Evolutionary conservation across 805 yeast genomes (phyloP).

Genomic region (Candida sakaeoensis): DNA sequence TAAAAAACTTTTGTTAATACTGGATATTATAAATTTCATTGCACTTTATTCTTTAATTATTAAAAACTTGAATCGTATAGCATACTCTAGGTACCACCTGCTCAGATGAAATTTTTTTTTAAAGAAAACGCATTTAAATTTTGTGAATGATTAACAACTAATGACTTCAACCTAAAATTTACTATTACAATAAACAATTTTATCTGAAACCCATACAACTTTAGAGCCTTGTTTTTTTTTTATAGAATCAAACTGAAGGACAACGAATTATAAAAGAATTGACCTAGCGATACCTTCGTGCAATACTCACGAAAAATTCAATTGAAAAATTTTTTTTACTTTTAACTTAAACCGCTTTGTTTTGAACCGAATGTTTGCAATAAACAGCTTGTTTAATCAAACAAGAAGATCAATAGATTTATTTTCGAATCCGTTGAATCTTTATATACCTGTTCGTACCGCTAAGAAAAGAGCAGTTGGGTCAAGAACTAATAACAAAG

Average conservation of each 20-base stretch:
- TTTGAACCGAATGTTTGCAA: conserved; percentile 5
- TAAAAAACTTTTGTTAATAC: not conserved
- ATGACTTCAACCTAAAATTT: too few species aligned
- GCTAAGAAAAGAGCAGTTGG: conserved; percentile 96
- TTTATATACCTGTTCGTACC: conserved; percentile 56
- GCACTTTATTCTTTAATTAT: not conserved
- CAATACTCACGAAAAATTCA: not conserved
- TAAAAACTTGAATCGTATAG: not conserved
- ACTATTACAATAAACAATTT: too few species aligned
- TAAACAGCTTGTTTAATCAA: not conserved
- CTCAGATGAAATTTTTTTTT: not conserved
- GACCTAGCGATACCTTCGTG: not conserved
- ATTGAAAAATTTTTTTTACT: not conserved
- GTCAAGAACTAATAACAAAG: conserved; percentile 89
- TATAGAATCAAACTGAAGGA: too few species aligned
- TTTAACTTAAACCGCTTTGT: not conserved
- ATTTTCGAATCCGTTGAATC: conserved; percentile 1
- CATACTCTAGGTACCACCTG: not conserved
- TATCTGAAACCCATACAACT: too few species aligned
- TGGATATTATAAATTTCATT: not conserved
- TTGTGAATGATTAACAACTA: too few species aligned
- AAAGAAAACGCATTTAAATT: too few species aligned
- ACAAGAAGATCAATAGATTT: not conserved
- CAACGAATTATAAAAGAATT: too few species aligned
- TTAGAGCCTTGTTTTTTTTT: too few species aligned